Base-by-base conservation (phyloP, 2,329 filamentous ascomycete genomes). In the Arachnopeziza araneosa region DNA sequence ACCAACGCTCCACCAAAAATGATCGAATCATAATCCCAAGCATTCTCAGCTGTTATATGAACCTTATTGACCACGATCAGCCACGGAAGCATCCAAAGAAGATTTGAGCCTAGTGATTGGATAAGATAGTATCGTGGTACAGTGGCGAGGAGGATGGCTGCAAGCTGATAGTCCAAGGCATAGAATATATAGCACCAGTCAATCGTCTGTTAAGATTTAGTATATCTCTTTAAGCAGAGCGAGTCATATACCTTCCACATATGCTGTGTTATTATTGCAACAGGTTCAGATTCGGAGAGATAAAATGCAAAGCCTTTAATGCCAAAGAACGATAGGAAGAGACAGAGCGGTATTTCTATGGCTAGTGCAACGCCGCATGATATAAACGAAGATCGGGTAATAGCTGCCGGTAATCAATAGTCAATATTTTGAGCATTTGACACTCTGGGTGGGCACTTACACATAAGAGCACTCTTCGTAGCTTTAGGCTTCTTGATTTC, bases 131-230 rank as follows among this genome's bases (percentile, higher is more conserved):
- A 90, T 1, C 75, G 75, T 0, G 87, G 86, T 0, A 79, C 74
- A 0, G 86, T 89, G 0, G 87, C 0, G 22, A 89, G 77, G 0
- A 91, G 71, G 0, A 91, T 75, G 0, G 84, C 80, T 0, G 86
- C 84, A 0, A 91, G 74, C 67, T 90, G 86, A 1, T 82, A 88
- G 1, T 82, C 84, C 21, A 83, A 71, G 0, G 84, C 87, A 62
- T 88, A 90, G 69, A 89, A 83, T 26, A 90, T 80, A 67, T 90
- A 90, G 67, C 86, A 90, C 80, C 81, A 85, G 64, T 85, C 82
- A 8, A 84, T 80, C 0, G 77, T 81, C 58, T 75, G 70, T 76
- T 54, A 48, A 12, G 17, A 21, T 54, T 44, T 19, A 22, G 30
- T 23, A 57, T 32, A n/a, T 22, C 12, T 49, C 10, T 26, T 50